A percentile compares a stretch with the other conserved stretches of the same genome.
These are phyloP conservation scores for Spinellus fusiger DNA, from an alignment of 192 early-diverging fungal genomes.

Conservation along the genomic window DNA sequence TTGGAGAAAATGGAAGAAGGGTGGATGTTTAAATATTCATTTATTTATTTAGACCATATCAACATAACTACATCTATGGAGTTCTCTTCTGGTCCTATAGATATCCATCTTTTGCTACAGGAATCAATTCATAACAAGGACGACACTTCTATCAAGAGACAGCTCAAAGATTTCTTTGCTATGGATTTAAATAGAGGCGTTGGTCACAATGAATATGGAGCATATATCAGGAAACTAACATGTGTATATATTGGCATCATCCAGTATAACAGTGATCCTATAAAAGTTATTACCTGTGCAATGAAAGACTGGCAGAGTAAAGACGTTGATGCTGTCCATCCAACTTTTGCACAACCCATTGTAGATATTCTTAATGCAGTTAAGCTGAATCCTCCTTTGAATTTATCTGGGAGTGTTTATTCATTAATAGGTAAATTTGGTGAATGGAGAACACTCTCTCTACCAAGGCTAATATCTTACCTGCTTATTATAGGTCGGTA, in stretches of 20 bases:
- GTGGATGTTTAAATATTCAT: too few species aligned
- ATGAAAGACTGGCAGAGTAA: neutral
- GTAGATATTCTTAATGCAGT: neutral
- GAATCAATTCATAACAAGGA: neutral
- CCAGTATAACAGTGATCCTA: neutral
- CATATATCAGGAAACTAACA: neutral
- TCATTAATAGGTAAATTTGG: slow-evolving; percentile 1
- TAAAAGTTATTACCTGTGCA: neutral
- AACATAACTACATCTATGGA: too few species aligned
- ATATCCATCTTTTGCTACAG: too few species aligned
- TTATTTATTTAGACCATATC: too few species aligned
- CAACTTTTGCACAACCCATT: neutral
- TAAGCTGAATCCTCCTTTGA: neutral
- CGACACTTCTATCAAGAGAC: neutral
- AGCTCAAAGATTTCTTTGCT: neutral
- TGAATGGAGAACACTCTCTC: too few species aligned
- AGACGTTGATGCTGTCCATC: neutral
- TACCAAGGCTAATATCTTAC: too few species aligned
- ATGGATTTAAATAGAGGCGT: neutral
- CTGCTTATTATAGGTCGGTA: neutral
- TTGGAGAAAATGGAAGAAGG: too few species aligned
- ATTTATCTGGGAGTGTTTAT: slow-evolving; percentile 4
- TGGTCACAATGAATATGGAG: neutral
- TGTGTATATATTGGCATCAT: neutral
- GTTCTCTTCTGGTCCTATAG: too few species aligned